Base-by-base conservation (phyloP, 768 basidiomycete genomes). In the Omphalotus guepiniiformis region DNA sequence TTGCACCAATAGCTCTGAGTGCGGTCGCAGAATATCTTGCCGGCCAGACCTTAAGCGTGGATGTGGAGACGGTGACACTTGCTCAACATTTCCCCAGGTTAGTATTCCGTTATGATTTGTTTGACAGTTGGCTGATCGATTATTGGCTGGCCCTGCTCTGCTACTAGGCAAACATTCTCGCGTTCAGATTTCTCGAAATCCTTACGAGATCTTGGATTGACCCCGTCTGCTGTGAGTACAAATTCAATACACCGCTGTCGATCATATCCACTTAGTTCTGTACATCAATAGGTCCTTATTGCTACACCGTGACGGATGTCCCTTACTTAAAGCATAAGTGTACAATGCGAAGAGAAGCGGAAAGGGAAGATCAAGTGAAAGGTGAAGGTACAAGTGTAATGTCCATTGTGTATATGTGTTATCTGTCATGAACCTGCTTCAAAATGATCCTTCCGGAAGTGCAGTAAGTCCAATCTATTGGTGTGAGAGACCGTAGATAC, bases 21-120 rank as follows among this genome's bases (percentile, higher is more conserved):
- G 88, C 88, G 55, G 92, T 95, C 1, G 92, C 93, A 18, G 92
- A 95, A 66, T 94, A 74, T 61, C 63, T 95, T 26, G 93, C 91
- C 3, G 80, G 78, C 0, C 92, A 95, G 64, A 74, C 72, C 21
- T 60, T 87, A 26, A 56, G 64, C 2, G 78, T 91, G 18, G 80
- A 84, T 55, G 88, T 86, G 12, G 89, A 92, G 26, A 86, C 84
- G 1, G 82, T 95, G 28, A 75, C 76, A 1, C 76, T 96, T 52
- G 73, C 88, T 0, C 83, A 84, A 54, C 82, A 87, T 29, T 95
- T 94, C 71, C 93, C 93, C 11, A 82, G 92, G 93, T 84, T 74
- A 58, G 19, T 13, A 18, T 29, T 35, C 36, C 40, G 44, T 21
- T 52, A 16, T 30, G 25, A n/a, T 26, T 18, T 26, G n/a, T n/a